Evolutionary conservation across 805 yeast species (phyloP).

Genomic region (Priceomyces melissophilus): DNA sequence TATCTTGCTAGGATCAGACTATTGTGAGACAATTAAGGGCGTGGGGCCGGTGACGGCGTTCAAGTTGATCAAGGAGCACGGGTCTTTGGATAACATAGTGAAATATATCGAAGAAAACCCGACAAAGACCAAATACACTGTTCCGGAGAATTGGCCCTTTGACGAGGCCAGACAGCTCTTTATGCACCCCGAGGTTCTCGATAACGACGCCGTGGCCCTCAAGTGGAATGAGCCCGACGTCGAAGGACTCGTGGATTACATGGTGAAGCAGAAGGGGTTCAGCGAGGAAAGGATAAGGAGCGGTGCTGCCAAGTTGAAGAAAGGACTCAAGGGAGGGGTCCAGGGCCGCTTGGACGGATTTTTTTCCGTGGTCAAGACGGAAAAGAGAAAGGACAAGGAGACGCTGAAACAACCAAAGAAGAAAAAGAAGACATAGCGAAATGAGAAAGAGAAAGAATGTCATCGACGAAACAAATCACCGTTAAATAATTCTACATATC

Average conservation of each 20-base stretch:
- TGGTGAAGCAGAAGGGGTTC: slow-evolving; percentile 87
- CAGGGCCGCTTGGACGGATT: slow-evolving; percentile 94
- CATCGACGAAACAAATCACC: no score
- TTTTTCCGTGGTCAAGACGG: slow-evolving; percentile 60
- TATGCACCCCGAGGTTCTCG: slow-evolving; percentile 72
- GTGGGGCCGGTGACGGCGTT: slow-evolving; percentile 95
- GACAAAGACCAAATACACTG: slow-evolving; percentile 60
- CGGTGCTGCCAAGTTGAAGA: slow-evolving; percentile 82
- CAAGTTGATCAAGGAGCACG: slow-evolving; percentile 83
- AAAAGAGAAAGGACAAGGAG: slow-evolving; percentile 31
- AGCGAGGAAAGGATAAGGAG: slow-evolving; percentile 86
- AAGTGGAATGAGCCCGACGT: slow-evolving; percentile 90
- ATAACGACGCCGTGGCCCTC: slow-evolving; percentile 58
- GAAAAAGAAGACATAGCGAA: slow-evolving; percentile 24
- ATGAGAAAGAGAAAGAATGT: slow-evolving; percentile 14
- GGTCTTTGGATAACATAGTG: slow-evolving; percentile 74
- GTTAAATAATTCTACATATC: no score
- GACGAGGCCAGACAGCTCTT: slow-evolving; percentile 84
- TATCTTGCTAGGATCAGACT: slow-evolving; percentile 93
- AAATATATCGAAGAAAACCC: slow-evolving; percentile 56
- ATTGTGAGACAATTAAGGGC: slow-evolving; percentile 92
- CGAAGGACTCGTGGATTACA: slow-evolving; percentile 74
- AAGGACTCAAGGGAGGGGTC: slow-evolving; percentile 78
- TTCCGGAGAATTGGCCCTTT: slow-evolving; percentile 95
- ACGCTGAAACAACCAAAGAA: slow-evolving; percentile 24